Percentiles rank a stretch among this genome's conserved stretches.
These are phyloP conservation scores for Fusarium sp. DNA, from an alignment of 2,329 filamentous ascomycete genomes.

Conservation along the genomic window DNA sequence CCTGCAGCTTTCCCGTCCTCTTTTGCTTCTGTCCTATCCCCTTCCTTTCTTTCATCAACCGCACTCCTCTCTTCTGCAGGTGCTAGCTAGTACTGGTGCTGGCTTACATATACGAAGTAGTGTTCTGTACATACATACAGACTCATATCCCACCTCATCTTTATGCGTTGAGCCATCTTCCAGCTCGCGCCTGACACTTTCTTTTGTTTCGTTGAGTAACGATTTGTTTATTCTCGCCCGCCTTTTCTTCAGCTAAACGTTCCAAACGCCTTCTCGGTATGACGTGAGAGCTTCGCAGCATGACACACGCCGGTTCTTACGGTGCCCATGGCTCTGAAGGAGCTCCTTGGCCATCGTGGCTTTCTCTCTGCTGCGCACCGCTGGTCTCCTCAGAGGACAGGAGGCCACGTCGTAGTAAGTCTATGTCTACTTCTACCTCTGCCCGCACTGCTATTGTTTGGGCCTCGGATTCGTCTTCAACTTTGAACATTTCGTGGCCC, in stretches of 20 bases:
- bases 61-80: constrained; percentile 22
- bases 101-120: constrained; percentile 42
- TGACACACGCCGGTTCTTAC: constrained; percentile 60
- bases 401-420: constrained; percentile 58
- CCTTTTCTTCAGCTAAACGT: constrained; percentile 27
- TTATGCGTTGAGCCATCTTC: constrained; percentile 23
- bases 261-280: constrained; percentile 42
- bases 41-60: constrained; percentile 13
- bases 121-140: constrained; percentile 37
- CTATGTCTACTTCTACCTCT: constrained; percentile 44
- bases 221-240: constrained; percentile 23
- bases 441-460: constrained; percentile 33
- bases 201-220: constrained; percentile 20
- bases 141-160: constrained; percentile 26
- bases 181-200: constrained; percentile 11
- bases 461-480: constrained; percentile 42
- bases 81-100: constrained; percentile 15
- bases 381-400: constrained; percentile 56
- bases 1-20: constrained; percentile 43
- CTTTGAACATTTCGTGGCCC: constrained; percentile 48
- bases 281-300: constrained; percentile 51
- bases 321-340: constrained; percentile 58
- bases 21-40: constrained; percentile 44
- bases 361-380: constrained; percentile 62
- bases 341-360: constrained; percentile 60